Evolutionary conservation across 345 rosid species (phyloP), one percentile per base, ranked within the genome.

Genomic region (Clausena lansium): DNA sequence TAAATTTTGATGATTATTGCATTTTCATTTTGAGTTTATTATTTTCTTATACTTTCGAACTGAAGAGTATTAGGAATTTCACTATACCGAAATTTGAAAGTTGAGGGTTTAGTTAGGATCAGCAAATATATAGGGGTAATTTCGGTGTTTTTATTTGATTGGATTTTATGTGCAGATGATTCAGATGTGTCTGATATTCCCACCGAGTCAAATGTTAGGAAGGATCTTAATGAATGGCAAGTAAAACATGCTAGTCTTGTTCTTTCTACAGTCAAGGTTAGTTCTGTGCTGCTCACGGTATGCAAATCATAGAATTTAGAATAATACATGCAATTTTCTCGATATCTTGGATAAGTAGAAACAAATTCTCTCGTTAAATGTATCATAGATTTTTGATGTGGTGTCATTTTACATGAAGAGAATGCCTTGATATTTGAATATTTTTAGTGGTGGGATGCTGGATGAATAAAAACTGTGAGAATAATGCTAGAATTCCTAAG

Each of bases 191-290:
- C 84, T 14, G 81, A 89, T 74, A 84, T 87, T 81, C 87, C 90
- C 7, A 66, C 84, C 1, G 80, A 80, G 76, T 89, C 92, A 36
- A 91, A 91, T 77, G 85, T 90, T 54, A 83, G 86, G 66, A 83
- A 87, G 83, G 94, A 90, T 85, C 94, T 87, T 74, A 86, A 86
- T 0, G 89, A 87, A 67, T 88, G 88, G 83, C 92, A 90, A 84
- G 89, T 76, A 75, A 85, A 85, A 76, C 94, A 90, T 75, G 92
- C 91, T 30, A 81, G 77, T 58, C 86, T 90, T 20, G 91, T 90
- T 10, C 89, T 90, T 63, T 79, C 82, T 9, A 76, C 88, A 2
- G 91, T 90, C 76, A 86, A 87, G 92, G 94, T 74, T 87, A 57
- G 22, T 52, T 70, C 33, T 52, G 17, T 52, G 61, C 33, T 52